Base-by-base conservation (phyloP, 768 basidiomycete species). In the Phylloporus sp. region DNA sequence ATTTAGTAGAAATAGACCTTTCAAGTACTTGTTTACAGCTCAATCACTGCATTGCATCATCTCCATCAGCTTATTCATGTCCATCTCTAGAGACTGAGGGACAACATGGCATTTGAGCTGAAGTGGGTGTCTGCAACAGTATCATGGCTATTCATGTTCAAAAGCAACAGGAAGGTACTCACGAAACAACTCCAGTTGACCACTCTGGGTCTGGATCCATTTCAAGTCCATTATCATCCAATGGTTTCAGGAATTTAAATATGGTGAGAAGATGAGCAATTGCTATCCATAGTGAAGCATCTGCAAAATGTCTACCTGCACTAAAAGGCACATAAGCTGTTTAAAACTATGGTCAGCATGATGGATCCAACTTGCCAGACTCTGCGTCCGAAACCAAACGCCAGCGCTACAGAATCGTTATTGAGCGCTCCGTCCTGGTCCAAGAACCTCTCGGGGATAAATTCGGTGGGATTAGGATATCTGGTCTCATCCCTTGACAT, bases 231-330 rank as follows among this genome's bases (percentile, higher is more conserved):
- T 61, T 46, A 18, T 54, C 46, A 31, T 67, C 56, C 47, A 63
- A 32, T 20, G 43, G 56, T 47, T 53, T 67, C 65, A 47, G 53
- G 31, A 67, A 65, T 26, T 53, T 60, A 42, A 67, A 64, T n/a
- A 42, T 29, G 42, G 63, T 34, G 31, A 67, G 61, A 15, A 64
- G 53, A 43, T 65, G 63, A 9, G 50, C 63, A 5, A 64, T 50
- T 15, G 61, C 65, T 39, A 65, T 54, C 63, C 63, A 64, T n/a
- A 64, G 20, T 32, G 63, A 64, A 11, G 65, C 61, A 6, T 64
- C 61, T 18, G 63, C 63, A 23, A 64, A 67, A 50, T 64, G 45
- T 32, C 50, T 53, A 11, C 65, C 63, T n/a, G 55, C 56, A n/a
- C 63, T 63, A 15, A 15, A 18, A n/a, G 37, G 32, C n/a, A 35